Evolutionary conservation across 148 eudicot genomes (phyloP), one percentile per base, ranked within the genome.

Genomic region (Dianthus caryophyllus): DNA sequence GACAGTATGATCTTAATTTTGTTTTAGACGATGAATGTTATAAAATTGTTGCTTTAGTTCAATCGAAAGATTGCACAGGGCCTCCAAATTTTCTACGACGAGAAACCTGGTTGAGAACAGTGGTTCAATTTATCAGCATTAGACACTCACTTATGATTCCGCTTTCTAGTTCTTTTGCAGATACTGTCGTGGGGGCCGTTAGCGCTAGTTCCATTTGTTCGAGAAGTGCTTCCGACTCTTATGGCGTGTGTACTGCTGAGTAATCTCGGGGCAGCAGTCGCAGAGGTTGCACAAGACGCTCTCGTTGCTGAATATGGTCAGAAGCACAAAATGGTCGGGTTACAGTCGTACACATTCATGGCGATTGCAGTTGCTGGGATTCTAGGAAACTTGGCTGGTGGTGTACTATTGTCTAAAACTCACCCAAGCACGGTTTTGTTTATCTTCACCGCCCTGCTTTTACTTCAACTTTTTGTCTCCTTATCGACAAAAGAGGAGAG

Each of bases 241-340:
- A 75, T 94, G 97, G 77, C 85, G 39, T 90, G 86, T 63, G 87
- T 90, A 53, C 97, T 94, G 51, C 78, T 93, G 30, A 78, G 84
- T 61, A 93, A 93, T 72, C 82, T 93, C 22, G 98, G 98, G 43
- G 98, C 96, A 62, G 88, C 98, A 46, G 68, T 90, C 56, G 76
- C 97, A 18, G 98, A 93, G 76, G 98, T 93, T 29, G 87, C 88
- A 21, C 90, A 87, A 66, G 98, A 93, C 60, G 98, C 98, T 46
- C 90, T 93, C 61, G 82, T 93, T 58, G 83, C 97, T 11, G 98
- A 93, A 68, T 93, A 86, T 70, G 98, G 98, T 33, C 88, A 83
- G 61, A 80, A 71, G 43, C 76, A 93, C 78, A 83, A 79, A 72
- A 63, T 88, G n/a, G 63, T 64, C 22, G 97, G 96, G 55, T 83